A percentile compares a stretch with the other conserved stretches of the same genome.
Evolutionary conservation across 768 basidiomycete species (phyloP).

Genomic region (Rhodotorula paludigena): DNA sequence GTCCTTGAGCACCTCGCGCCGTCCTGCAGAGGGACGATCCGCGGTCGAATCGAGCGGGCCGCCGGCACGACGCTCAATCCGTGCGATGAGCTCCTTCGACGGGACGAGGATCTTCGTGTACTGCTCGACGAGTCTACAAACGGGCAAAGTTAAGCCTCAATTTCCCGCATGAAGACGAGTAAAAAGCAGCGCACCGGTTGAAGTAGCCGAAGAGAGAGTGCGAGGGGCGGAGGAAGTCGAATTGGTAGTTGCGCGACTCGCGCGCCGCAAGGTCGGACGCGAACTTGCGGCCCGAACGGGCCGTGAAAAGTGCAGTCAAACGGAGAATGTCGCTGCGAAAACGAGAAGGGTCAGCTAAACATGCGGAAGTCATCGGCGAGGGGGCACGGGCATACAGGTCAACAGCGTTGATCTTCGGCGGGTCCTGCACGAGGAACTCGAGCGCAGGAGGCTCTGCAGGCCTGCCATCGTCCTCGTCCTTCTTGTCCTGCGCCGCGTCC

Average conservation of each 20-base stretch:
- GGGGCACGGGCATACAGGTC: slow-evolving; percentile 73
- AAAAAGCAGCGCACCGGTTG: slow-evolving; percentile 57
- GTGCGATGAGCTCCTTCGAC: slow-evolving; percentile 65
- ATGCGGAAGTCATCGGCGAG: background rate
- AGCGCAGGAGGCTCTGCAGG: slow-evolving; percentile 60
- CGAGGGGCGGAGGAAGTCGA: slow-evolving; percentile 91
- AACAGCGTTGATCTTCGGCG: slow-evolving; percentile 78
- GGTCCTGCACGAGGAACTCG: slow-evolving; percentile 70
- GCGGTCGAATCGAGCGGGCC: slow-evolving; percentile 2
- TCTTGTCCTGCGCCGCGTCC: slow-evolving; percentile 44
- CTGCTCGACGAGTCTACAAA: slow-evolving; percentile 71
- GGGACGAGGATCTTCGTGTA: slow-evolving; percentile 87
- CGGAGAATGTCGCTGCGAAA: slow-evolving; percentile 80
- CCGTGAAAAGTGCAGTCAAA: slow-evolving; percentile 90
- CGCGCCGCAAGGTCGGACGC: slow-evolving; percentile 74
- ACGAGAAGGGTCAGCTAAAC: background rate
- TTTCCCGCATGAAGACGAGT: too few species aligned
- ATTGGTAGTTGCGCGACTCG: slow-evolving; percentile 94
- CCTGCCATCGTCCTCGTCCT: slow-evolving; percentile 66
- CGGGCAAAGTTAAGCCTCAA: too few species aligned
- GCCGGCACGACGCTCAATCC: slow-evolving; percentile 63
- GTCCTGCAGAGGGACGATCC: slow-evolving; percentile 40
- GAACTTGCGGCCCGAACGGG: slow-evolving; percentile 80
- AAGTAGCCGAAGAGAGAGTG: slow-evolving; percentile 96
- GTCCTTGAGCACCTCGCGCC: slow-evolving; percentile 72